Percentiles rank a stretch among this genome's conserved stretches.
Conservation (phyloP, 2,329 filamentous ascomycete species). For the Didymella glomerata region DNA sequence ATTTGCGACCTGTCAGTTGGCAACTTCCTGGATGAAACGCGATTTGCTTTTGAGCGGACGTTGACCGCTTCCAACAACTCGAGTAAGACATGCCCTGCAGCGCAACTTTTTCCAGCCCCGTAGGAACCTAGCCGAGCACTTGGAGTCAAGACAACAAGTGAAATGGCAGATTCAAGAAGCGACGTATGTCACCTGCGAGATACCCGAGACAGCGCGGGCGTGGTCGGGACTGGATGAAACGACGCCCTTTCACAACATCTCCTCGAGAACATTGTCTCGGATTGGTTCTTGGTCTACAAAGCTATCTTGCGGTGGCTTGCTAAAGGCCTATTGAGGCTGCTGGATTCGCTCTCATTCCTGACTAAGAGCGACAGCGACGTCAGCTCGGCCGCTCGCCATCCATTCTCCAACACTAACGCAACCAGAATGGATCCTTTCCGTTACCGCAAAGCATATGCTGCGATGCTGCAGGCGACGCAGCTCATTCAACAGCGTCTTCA, state of each 20-base stretch:
- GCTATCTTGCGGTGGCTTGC: not conserved
- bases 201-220: conserved; percentile 23
- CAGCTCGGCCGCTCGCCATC: not conserved
- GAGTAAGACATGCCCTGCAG: conserved; percentile 38
- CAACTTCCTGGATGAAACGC: conserved; percentile 27
- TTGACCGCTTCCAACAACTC: conserved; percentile 32
- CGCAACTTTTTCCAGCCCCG: conserved; percentile 21
- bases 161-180: conserved; percentile 32
- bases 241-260: conserved; percentile 8
- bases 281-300: conserved; percentile 18
- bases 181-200: conserved; percentile 18
- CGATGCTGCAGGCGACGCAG: conserved; percentile 48
- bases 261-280: conserved; percentile 11
- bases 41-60: conserved; percentile 22
- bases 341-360: not conserved
- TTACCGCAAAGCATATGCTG: conserved; percentile 50
- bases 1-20: conserved; percentile 8
- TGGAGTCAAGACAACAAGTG: conserved; percentile 22
- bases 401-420: conserved; percentile 24
- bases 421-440: conserved; percentile 49
- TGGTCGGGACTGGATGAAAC: conserved; percentile 11
- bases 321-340: not conserved
- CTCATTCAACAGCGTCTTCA: conserved; percentile 44
- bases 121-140: conserved; percentile 26
- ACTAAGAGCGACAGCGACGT: conserved; percentile 8